A percentile compares a stretch with the other conserved stretches of the same genome.
These are phyloP conservation scores for Colletotrichum karsti DNA, from an alignment of 2,329 filamentous ascomycete species.

Conservation along the genomic window DNA sequence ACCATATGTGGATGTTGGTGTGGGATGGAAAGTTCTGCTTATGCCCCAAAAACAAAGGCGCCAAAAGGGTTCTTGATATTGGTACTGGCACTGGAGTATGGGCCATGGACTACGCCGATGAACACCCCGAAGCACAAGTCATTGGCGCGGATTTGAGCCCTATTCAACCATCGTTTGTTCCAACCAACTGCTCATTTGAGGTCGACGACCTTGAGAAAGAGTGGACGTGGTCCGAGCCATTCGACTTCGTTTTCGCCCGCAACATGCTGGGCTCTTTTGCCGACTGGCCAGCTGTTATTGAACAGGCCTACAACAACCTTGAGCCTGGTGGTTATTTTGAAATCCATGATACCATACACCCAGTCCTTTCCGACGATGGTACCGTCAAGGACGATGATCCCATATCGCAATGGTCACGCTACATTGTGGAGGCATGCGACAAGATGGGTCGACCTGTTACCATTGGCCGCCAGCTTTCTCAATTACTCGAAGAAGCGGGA, in stretches of 20 bases:
- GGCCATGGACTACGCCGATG: background rate
- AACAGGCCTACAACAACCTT: background rate
- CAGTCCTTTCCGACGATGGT: background rate
- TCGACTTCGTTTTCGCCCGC: background rate
- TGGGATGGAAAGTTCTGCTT: background rate
- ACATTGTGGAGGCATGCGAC: background rate
- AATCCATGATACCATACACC: background rate
- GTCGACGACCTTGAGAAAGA: background rate
- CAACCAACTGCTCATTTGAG: background rate
- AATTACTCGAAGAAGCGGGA: background rate
- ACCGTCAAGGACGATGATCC: background rate
- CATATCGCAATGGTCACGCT: background rate
- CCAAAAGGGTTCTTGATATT: background rate
- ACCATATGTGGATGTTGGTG: background rate
- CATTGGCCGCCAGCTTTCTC: background rate
- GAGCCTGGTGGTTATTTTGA: background rate
- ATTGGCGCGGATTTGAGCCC: background rate
- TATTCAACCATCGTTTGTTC: background rate
- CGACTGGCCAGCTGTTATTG: background rate
- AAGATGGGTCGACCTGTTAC: background rate
- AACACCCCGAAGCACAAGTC: background rate
- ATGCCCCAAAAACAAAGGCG: background rate
- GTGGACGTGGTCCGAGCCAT: background rate
- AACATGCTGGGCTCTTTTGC: background rate
- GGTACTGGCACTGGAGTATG: background rate